phyloP scores from a whole-genome alignment of 2,329 filamentous ascomycete genomes.

The Fusarium chaquense region DNA sequence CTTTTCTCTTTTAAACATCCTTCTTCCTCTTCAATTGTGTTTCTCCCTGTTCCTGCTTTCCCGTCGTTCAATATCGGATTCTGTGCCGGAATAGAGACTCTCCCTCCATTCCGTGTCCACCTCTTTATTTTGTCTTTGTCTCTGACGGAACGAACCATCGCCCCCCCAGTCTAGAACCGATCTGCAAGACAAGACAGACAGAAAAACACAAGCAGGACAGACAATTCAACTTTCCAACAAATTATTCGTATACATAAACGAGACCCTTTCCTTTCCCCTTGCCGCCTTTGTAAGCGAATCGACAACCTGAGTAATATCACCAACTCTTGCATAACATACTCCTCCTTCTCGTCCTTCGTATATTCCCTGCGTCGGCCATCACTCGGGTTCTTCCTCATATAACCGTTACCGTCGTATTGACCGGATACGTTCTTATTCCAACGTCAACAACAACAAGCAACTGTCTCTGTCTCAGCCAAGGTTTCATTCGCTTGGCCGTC shows the following conservation, averaged over 20 bases:
- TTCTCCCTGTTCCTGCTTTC: not conserved
- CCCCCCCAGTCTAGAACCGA: conserved; percentile 28
- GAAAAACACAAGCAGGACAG: conserved; percentile 22
- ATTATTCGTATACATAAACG: conserved; percentile 14
- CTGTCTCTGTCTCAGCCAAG: conserved; percentile 33
- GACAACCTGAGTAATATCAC: conserved; percentile 20
- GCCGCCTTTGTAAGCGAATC: conserved; percentile 26
- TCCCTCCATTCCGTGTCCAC: conserved; percentile 9
- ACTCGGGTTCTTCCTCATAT: not conserved
- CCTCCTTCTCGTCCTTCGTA: not conserved
- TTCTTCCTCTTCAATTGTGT: not conserved
- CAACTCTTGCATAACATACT: conserved; percentile 5
- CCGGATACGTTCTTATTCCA: conserved; percentile 17
- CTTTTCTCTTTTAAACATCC: not conserved
- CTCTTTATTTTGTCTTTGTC: conserved; percentile 14
- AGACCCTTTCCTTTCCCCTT: conserved; percentile 1
- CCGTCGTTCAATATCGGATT: conserved; percentile 16
- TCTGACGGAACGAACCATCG: conserved; percentile 29
- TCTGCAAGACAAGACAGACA: conserved; percentile 32
- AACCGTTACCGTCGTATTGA: conserved; percentile 12
- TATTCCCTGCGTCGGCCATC: conserved; percentile 3
- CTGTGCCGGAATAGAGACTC: conserved; percentile 18
- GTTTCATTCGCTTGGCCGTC: conserved; percentile 39
- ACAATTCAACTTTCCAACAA: conserved; percentile 21
- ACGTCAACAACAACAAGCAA: conserved; percentile 9